Base-by-base conservation (phyloP, 768 basidiomycete genomes). In the Amanita muscaria region DNA sequence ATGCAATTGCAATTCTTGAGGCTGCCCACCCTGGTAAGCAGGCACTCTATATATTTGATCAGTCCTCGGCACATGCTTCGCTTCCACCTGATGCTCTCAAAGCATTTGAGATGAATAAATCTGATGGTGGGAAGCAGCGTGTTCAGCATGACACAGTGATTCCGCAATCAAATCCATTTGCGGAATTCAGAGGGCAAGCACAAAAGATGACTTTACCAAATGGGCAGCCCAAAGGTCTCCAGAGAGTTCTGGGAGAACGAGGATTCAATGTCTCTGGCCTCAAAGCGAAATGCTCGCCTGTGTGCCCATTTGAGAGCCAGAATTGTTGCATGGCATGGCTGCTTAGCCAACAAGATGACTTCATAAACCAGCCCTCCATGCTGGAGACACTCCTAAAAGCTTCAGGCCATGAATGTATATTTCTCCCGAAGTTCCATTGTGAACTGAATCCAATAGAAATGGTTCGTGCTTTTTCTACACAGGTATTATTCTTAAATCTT, bases 371-470 rank as follows among this genome's bases (percentile, higher is more conserved):
- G 46, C 15, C 32, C 3, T 67, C 65, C 11, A 53, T 56, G 58
- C 58, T 63, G 14, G 59, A 69, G 50, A 56, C 46, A 8, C 29
- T 56, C 10, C 65, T 67, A 46, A 50, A 49, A 33, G 48, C 44
- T 12, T 46, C 54, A 4, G 63, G 68, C 5, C 66, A 70, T 53
- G 40, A 56, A 24, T 64, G 60, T 43, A 59, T 70, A 24, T 70
- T 73, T 50, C 51, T 66, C 2, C 66, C 64, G 1, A 72, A 72
- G 52, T 72, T 68, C 51, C 67, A 73, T 40, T 70, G 68, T 52
- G 64, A 73, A 52, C 56, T 72, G 3, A 72, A 73, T 53, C 64
- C 65, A 12, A 73, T 73, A 54, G 68, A 72, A 54, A 66, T 69
- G 63, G 63, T 61, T 46, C 45, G 62, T 51, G 19, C 19, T 22